A percentile compares a stretch with the other conserved stretches of the same genome.
Conservation (phyloP, 805 yeast species). For the Metschnikowia lachancei region DNA sequence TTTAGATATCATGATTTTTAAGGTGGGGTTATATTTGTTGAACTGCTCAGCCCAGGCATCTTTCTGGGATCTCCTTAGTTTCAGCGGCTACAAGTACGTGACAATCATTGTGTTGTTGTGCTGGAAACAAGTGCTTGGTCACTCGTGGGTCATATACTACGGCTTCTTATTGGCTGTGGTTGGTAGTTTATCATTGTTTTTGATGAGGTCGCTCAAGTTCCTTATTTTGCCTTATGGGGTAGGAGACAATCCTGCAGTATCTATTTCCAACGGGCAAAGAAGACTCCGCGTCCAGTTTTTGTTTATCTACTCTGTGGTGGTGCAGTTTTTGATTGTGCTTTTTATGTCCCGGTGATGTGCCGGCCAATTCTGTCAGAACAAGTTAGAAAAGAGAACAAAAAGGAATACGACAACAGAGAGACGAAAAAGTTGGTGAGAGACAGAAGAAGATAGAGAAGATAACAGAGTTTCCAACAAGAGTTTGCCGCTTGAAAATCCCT, state of each 20-base stretch:
- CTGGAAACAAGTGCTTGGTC: slow-evolving; percentile 45
- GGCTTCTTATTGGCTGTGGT: slow-evolving; percentile 34
- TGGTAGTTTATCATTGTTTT: slow-evolving; percentile 52
- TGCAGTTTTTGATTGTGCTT: slow-evolving; percentile 77
- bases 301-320: slow-evolving; percentile 76
- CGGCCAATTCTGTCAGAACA: no score
- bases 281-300: slow-evolving; percentile 83
- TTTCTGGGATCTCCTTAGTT: slow-evolving; percentile 80
- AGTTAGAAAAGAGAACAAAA: neutral
- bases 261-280: slow-evolving; percentile 63
- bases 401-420: neutral
- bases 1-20: slow-evolving; percentile 71
- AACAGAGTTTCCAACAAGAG: neutral
- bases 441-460: neutral
- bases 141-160: slow-evolving; percentile 37
- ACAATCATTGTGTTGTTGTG: slow-evolving; percentile 62
- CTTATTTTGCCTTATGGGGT: slow-evolving; percentile 56
- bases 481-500: no score
- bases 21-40: slow-evolving; percentile 78
- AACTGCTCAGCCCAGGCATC: slow-evolving; percentile 58
- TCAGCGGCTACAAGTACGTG: slow-evolving; percentile 92
- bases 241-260: slow-evolving; percentile 47
- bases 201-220: slow-evolving; percentile 67
- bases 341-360: slow-evolving; percentile 42
- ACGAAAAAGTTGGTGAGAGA: neutral